Percentiles rank a stretch among this genome's conserved stretches.
Conservation (phyloP, 2,329 filamentous ascomycete species). For the Botrytis paeoniae region DNA sequence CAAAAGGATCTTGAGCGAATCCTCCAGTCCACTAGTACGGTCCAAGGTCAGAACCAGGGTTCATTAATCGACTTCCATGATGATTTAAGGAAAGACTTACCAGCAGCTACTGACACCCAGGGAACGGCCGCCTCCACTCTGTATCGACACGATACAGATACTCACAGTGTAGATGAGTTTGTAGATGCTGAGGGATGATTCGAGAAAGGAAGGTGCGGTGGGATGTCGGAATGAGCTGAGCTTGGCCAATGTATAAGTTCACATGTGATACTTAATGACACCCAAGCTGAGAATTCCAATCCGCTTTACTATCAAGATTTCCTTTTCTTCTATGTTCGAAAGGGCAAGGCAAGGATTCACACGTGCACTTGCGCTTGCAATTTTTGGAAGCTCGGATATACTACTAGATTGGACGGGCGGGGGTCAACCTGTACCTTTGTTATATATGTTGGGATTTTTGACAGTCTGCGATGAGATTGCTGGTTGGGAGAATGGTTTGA, state of each 20-base stretch:
- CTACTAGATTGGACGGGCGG: conserved; percentile 15
- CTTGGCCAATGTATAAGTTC: background rate
- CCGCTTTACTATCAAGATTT: background rate
- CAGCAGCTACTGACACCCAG: conserved; percentile 30
- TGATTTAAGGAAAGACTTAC: conserved; percentile 52
- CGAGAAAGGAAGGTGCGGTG: background rate
- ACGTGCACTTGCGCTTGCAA: background rate
- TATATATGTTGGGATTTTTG: conserved; percentile 9
- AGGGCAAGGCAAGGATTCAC: background rate
- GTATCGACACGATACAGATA: conserved; percentile 35
- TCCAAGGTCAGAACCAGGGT: conserved; percentile 18
- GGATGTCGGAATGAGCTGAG: background rate
- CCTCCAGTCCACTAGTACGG: conserved; percentile 31
- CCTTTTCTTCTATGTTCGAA: background rate
- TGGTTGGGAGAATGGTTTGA: background rate
- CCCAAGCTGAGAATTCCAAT: background rate
- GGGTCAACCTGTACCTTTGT: conserved; percentile 16
- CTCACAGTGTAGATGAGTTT: conserved; percentile 37
- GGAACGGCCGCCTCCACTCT: conserved; percentile 19
- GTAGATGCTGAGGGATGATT: conserved; percentile 36
- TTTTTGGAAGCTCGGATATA: conserved; percentile 5
- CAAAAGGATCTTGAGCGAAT: conserved; percentile 34
- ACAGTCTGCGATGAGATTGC: background rate
- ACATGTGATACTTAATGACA: background rate
- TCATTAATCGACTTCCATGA: conserved; percentile 51